phyloP scores from a whole-genome alignment of 345 rosid genomes.

The Melaleuca quinquenervia region DNA sequence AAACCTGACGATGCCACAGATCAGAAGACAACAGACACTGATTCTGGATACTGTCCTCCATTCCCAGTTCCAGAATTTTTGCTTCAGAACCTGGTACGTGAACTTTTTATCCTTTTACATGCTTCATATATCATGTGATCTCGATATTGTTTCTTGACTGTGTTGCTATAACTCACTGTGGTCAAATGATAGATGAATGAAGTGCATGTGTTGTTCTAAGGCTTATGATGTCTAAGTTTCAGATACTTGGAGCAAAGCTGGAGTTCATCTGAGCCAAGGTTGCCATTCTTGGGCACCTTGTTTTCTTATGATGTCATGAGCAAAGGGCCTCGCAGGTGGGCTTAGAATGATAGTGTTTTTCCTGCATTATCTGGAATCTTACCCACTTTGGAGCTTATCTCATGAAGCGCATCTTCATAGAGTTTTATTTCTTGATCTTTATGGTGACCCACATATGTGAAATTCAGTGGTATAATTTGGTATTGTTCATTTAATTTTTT shows the following conservation, averaged over 20 bases:
- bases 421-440: slow-evolving; percentile 52
- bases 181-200: slow-evolving; percentile 47
- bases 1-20: slow-evolving; percentile 25
- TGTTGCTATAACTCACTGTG: slow-evolving; percentile 31
- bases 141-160: slow-evolving; percentile 23
- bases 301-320: slow-evolving; percentile 90
- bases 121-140: slow-evolving; percentile 4
- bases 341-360: slow-evolving; percentile 62
- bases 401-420: slow-evolving; percentile 48
- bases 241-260: slow-evolving; percentile 94
- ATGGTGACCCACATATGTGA: slow-evolving; percentile 43
- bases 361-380: slow-evolving; percentile 43
- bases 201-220: slow-evolving; percentile 91
- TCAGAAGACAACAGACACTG: slow-evolving; percentile 28
- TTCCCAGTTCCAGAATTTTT: slow-evolving; percentile 63
- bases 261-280: slow-evolving; percentile 55
- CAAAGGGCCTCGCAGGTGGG: slow-evolving; percentile 94
- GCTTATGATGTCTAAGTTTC: slow-evolving; percentile 99
- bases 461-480: slow-evolving; percentile 11
- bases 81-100: slow-evolving; percentile 71
- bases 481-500: slow-evolving; percentile 6
- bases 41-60: slow-evolving; percentile 60
- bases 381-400: slow-evolving; percentile 34
- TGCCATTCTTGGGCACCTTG: slow-evolving; percentile 76
- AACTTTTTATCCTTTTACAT: slow-evolving; percentile 1